Base-by-base conservation (phyloP, 176 grass and related monocot genomes). In the Juncus effusus region DNA sequence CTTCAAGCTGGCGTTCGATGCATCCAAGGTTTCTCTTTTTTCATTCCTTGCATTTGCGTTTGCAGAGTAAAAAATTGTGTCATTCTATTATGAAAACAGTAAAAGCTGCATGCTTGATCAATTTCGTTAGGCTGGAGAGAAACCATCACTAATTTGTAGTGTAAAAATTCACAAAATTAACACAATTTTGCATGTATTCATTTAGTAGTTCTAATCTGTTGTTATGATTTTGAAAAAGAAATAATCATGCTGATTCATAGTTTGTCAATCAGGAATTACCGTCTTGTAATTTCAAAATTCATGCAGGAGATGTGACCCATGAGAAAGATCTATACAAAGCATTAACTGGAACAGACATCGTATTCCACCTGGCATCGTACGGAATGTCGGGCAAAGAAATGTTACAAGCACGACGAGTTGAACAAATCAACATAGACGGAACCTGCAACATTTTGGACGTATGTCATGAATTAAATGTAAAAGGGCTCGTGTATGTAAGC, bases 351-450 rank as follows among this genome's bases (percentile, higher is more conserved):
- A 77, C 78, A 5, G 85, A 96, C 60, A 85, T 87, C 39, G 87
- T 91, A 59, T 96, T 91, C 54, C 92, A 96, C 63, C 84, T 96
- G 2, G 87, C 92, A 76, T 96, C 92, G 4, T 96, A 81, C 71
- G 92, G 92, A 54, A 91, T 96, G 93, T 96, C 92, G 10, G 92
- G 92, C 49, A 91, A 96, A 70, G 84, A 91, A 63, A 96, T 96
- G 92, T 67, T 91, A 28, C 87, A 84, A 57, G 59, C 79, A 6
- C 81, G 84, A 13, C 78, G 82, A 38, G 57, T 76, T 1, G 82
- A 91, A 47, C 69, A 83, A 70, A 16, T 91, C 68, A 96, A 96
- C 58, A 85, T 96, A 81, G 91, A 84, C 4, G 92, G 92, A n/a
- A 96, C 87, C 2, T 96, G 84, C 74, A 84, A 79, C 72, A 63